Percentiles rank a stretch among this genome's conserved stretches.
Evolutionary conservation across 257 asterid genomes (phyloP).

Genomic region (Cruciata laevipes): DNA sequence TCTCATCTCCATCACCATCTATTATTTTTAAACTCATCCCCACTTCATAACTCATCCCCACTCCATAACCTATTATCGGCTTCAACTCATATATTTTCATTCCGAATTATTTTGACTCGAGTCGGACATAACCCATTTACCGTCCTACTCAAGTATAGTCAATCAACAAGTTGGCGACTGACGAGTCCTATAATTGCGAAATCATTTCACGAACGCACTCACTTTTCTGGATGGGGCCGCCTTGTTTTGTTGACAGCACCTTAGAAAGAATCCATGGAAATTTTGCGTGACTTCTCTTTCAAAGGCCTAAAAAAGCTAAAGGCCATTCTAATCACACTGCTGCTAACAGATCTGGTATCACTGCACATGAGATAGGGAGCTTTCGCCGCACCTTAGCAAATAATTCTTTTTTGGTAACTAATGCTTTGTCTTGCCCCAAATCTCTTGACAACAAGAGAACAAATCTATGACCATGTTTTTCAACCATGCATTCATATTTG

Average conservation of each 20-base stretch:
- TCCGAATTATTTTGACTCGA: no score
- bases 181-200: constrained; percentile 19
- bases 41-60: no score
- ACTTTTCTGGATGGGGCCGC: constrained; percentile 28
- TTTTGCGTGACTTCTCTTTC: background rate
- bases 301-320: constrained; percentile 13
- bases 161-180: constrained; percentile 29
- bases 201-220: constrained; percentile 36
- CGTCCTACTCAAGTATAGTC: background rate
- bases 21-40: no score
- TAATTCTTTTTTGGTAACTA: constrained; percentile 23
- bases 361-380: constrained; percentile 20
- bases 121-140: no score
- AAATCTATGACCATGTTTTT: constrained; percentile 16
- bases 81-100: no score
- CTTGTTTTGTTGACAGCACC: constrained; percentile 34
- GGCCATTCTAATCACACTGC: constrained; percentile 9
- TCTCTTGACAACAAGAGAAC: constrained; percentile 32
- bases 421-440: constrained; percentile 29
- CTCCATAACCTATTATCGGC: no score
- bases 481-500: background rate
- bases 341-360: constrained; percentile 31
- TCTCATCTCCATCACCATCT: no score
- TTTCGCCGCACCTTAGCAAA: constrained; percentile 12
- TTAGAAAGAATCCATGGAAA: constrained; percentile 38